Percentiles rank a stretch among this genome's conserved stretches.
Conservation (phyloP, 2,329 filamentous ascomycete species). For the Plectosphaerella cucumerina region DNA sequence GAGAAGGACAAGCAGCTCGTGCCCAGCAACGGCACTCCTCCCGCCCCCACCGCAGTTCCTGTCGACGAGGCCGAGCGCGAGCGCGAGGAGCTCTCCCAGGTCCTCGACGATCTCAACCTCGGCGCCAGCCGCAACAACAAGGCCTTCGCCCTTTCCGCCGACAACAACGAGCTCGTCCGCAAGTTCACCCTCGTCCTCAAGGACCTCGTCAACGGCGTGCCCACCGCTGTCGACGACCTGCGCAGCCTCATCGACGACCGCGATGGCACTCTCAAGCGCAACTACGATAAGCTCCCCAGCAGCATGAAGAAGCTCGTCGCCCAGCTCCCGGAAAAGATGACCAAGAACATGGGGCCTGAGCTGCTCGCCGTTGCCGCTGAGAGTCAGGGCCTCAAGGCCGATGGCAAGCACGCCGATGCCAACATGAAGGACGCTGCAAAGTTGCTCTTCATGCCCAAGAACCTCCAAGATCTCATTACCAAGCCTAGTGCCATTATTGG, state of each 20-base stretch:
- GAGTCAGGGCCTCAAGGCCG: constrained; percentile 60
- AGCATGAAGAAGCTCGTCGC: constrained; percentile 85
- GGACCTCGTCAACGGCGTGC: constrained; percentile 86
- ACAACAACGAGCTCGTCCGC: constrained; percentile 75
- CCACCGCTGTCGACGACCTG: constrained; percentile 91
- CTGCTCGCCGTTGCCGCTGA: constrained; percentile 75
- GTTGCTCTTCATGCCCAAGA: constrained; percentile 66
- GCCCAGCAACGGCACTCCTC: constrained; percentile 25
- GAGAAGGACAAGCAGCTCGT: constrained; percentile 31
- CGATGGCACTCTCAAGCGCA: constrained; percentile 54
- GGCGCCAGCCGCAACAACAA: constrained; percentile 74
- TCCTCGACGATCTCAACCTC: constrained; percentile 82
- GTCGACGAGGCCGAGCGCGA: constrained; percentile 42
- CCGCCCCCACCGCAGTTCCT: constrained; percentile 23
- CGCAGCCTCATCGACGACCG: constrained; percentile 56
- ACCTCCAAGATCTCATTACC: constrained; percentile 72
- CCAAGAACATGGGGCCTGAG: constrained; percentile 72
- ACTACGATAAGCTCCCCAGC: constrained; percentile 65
- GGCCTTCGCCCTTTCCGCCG: constrained; percentile 77
- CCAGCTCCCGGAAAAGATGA: constrained; percentile 77
- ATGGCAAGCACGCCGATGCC: constrained; percentile 40
- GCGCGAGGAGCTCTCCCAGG: constrained; percentile 68
- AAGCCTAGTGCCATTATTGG: constrained; percentile 83
- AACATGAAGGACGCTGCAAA: constrained; percentile 54
- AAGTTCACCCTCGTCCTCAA: constrained; percentile 89